phyloP scores from a whole-genome alignment of 768 basidiomycete genomes.

The Hericium coralloides region DNA sequence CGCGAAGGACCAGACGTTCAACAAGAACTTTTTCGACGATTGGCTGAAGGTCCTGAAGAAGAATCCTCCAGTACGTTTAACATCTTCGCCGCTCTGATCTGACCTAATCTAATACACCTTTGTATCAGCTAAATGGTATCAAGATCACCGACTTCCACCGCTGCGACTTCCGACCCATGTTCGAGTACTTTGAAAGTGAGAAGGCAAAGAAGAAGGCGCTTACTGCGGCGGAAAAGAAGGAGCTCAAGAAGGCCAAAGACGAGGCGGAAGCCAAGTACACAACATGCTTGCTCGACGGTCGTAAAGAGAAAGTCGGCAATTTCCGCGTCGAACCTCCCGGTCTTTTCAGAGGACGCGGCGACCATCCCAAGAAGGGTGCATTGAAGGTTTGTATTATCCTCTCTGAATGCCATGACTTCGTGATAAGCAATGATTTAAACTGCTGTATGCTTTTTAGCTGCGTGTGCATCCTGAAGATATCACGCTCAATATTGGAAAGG shows the following conservation, averaged over 20 bases:
- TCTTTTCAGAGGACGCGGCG: slow-evolving; percentile 95
- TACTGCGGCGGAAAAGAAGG: slow-evolving; percentile 84
- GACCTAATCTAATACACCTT: neutral
- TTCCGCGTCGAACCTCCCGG: slow-evolving; percentile 98
- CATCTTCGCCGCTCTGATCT: neutral
- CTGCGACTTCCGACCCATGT: slow-evolving; percentile 96
- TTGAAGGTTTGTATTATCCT: slow-evolving; percentile 54
- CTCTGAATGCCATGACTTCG: neutral
- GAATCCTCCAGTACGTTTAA: slow-evolving; percentile 67
- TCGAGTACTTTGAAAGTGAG: slow-evolving; percentile 84
- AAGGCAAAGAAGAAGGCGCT: slow-evolving; percentile 89
- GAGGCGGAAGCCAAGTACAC: slow-evolving; percentile 77
- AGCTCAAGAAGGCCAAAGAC: slow-evolving; percentile 78
- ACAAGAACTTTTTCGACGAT: slow-evolving; percentile 93
- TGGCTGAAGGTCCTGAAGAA: slow-evolving; percentile 71
- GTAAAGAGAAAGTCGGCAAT: slow-evolving; percentile 97
- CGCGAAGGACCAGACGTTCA: slow-evolving; percentile 79
- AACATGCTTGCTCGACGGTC: slow-evolving; percentile 84
- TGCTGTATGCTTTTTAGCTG: slow-evolving; percentile 33
- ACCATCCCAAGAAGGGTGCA: slow-evolving; percentile 95
- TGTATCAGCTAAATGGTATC: slow-evolving; percentile 51
- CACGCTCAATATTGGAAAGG: slow-evolving; percentile 85
- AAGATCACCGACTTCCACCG: slow-evolving; percentile 67
- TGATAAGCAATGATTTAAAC: neutral
- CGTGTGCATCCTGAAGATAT: slow-evolving; percentile 94